Base-by-base conservation (phyloP, 2,329 filamentous ascomycete genomes). In the Botrytis squamosa region DNA sequence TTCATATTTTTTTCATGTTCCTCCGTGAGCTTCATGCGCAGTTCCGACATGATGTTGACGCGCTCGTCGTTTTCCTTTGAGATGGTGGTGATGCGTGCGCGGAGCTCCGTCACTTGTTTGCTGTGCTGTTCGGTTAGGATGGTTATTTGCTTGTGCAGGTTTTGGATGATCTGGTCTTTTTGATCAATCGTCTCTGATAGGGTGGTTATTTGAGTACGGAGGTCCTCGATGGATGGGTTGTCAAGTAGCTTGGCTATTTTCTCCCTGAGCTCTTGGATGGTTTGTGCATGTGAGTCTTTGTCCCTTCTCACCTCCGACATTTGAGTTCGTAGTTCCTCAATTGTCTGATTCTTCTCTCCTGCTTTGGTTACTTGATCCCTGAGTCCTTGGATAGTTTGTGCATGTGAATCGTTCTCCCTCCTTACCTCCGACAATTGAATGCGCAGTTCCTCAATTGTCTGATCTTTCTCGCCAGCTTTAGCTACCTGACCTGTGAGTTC, bases 291-390 rank as follows among this genome's bases (percentile, higher is more conserved):
- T 55, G 49, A 14, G 0, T 55, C 25, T 4, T 55, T 55, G 25
- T 55, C 49, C 12, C 10, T 55, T 0, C 6, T 55, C 0, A n/a
- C 5, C 3, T 55, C 25, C 0, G 25, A 55, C 5, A 55, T 3
- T 16, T 55, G 49, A 5, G 5, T n/a, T 16, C 0, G 14, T 8
- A 57, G n/a, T 33, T 18, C 7, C 16, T 57, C 52, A 3, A 57
- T 57, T 2, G n/a, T 57, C 16, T 9, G 6, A 18, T 57, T n/a
- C 4, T 57, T 29, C 4, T 57, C 52, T 2, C 6, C 52, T 29
- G n/a, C 52, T 33, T 29, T 57, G 4, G 49, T 25, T 52, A 52
- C 6, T 4, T 52, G 4, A 4, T 52, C 25, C 7, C 49, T 14
- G 10, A 52, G 49, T 3, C 20, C 22, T 22, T 22, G 46, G 3